Base-by-base conservation (phyloP, 2,329 filamentous ascomycete species). In the Claviceps quebecensis region DNA sequence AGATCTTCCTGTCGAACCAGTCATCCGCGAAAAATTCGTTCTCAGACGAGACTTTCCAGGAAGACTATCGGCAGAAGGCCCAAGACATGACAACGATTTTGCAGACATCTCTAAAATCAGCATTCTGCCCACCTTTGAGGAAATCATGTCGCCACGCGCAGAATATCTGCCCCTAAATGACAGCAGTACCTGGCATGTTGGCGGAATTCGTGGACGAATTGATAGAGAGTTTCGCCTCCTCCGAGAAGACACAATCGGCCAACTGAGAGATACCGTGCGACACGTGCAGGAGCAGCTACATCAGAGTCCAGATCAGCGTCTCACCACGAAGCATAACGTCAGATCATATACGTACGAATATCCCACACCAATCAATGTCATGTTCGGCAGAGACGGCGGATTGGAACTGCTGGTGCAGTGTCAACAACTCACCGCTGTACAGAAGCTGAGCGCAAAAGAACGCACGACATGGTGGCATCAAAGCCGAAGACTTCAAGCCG, bases 191-290 rank as follows among this genome's bases (percentile, higher is more conserved):
- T 69, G 65, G 57, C 71, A 61, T 47, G 53, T 56, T 53, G 56
- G 60, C 3, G 72, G 73, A 1, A 67, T 74, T 11, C 61, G 60
- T 4, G 74, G 76, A 2, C 67, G 76, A 1, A 59, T 81, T 0
- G 77, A 80, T 58, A 65, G 71, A 51, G 71, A 80, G 50, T 81
- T 81, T 47, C 70, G 77, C 16, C 68, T 80, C 1, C 59, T 80
- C 1, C 68, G 77, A 2, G 74, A 80, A 59, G 76, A 81, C 55
- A 76, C 72, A 0, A 65, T 80, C 2, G 74, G 74, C 0, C 71
- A 77, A 52, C 63, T 81, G 4, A 67, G 74, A 39, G 72, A 78
- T 56, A 69, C 69, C 1, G 69, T 76, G 2, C 65, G 66, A 40
- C 55, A 66, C 23, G 64, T 72, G 47, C 60, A 73, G 9, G 60